These are phyloP conservation scores for Amaranthus hypochondriacus DNA, from an alignment of 148 eudicot species.

Conservation along the genomic window DNA sequence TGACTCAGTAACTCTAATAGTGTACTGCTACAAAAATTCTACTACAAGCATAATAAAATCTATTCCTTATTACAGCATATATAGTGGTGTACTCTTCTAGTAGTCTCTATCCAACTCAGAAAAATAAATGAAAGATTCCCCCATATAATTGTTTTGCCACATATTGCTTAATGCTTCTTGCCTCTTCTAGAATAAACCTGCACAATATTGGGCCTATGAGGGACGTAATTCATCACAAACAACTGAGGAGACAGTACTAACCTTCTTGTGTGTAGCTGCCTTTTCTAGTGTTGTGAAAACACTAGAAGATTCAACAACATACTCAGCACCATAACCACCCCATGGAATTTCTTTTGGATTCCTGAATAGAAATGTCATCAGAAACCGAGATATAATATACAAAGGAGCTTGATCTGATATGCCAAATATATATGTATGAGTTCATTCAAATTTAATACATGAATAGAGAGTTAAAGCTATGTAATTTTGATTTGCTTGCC, in stretches of 20 bases:
- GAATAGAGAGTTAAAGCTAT: background rate
- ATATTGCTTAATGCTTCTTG: no score
- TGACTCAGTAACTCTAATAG: no score
- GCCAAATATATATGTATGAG: no score
- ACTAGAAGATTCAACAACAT: slow-evolving; percentile 95
- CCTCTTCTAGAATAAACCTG: no score
- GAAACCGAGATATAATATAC: background rate
- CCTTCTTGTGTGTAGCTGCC: slow-evolving; percentile 87
- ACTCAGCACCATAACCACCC: slow-evolving; percentile 90
- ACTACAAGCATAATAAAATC: no score
- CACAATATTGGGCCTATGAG: no score
- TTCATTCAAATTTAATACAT: background rate
- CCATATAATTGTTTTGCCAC: no score
- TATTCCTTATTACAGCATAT: no score
- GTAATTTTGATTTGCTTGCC: slow-evolving; percentile 71
- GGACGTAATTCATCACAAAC: no score
- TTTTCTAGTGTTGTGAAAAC: slow-evolving; percentile 83
- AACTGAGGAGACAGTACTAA: slow-evolving; percentile 7
- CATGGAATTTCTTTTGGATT: slow-evolving; percentile 93
- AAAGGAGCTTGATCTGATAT: background rate
- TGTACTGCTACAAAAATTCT: no score
- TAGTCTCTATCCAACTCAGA: background rate
- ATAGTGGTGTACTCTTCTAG: slow-evolving; percentile 10
- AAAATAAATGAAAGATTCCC: no score
- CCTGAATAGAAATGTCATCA: slow-evolving; percentile 33